phyloP scores from a whole-genome alignment of 2,329 filamentous ascomycete species.

The Exophiala xenobiotica region DNA sequence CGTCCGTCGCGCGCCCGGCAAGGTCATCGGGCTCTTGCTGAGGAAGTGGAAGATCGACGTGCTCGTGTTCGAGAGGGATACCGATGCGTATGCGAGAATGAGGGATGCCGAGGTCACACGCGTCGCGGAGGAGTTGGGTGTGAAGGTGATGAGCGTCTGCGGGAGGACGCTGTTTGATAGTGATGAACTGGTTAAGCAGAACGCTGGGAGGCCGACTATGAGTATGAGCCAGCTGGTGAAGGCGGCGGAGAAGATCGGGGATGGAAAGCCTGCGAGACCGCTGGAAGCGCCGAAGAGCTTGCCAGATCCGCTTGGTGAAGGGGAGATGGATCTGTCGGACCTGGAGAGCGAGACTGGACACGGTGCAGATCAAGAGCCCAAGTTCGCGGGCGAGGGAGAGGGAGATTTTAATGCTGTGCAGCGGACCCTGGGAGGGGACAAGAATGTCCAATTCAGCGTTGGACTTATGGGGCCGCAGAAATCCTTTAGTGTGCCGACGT shows the following conservation, averaged over 20 bases:
- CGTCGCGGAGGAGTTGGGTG: slow-evolving; percentile 63
- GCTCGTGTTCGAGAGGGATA: slow-evolving; percentile 76
- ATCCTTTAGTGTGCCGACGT: slow-evolving; percentile 69
- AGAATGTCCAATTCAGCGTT: slow-evolving; percentile 57
- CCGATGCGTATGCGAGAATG: slow-evolving; percentile 67
- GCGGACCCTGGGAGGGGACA: slow-evolving; percentile 43
- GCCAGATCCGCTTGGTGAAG: slow-evolving; percentile 56
- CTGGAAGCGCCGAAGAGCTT: slow-evolving; percentile 59
- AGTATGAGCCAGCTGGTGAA: slow-evolving; percentile 66
- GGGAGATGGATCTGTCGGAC: slow-evolving; percentile 54
- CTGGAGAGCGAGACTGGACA: slow-evolving; percentile 42
- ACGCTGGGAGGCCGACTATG: slow-evolving; percentile 72
- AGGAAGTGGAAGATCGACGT: slow-evolving; percentile 72
- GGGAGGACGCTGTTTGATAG: slow-evolving; percentile 74
- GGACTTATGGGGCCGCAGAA: slow-evolving; percentile 64
- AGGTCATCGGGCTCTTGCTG: slow-evolving; percentile 69
- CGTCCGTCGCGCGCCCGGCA: slow-evolving; percentile 64
- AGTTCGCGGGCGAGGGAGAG: slow-evolving; percentile 28
- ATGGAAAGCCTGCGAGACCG: slow-evolving; percentile 60
- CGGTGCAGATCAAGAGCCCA: slow-evolving; percentile 24
- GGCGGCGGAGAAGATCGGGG: slow-evolving; percentile 52
- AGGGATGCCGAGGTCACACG: slow-evolving; percentile 61
- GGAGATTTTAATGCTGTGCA: slow-evolving; percentile 62
- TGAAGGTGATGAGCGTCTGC: slow-evolving; percentile 61
- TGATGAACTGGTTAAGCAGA: slow-evolving; percentile 64